Evolutionary conservation across 148 eudicot species (phyloP), one percentile per base, ranked within the genome.

Genomic region (Cornus controversa): DNA sequence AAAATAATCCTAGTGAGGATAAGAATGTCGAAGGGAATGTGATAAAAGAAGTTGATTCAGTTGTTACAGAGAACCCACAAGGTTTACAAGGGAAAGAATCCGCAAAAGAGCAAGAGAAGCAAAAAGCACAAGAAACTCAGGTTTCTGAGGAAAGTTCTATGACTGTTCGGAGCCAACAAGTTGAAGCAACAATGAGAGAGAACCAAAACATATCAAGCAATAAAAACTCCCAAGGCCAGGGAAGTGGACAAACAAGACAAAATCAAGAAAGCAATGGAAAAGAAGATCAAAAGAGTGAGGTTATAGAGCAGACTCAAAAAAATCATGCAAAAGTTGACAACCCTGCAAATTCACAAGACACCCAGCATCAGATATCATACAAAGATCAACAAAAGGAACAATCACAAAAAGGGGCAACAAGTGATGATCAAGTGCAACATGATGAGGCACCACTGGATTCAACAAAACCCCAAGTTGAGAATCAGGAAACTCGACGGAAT

Each of bases 121-220:
- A 40, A 40, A 40, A 40, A 6, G 45, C 45, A 9, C 45, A 40
- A 9, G 45, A 40, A 8, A 40, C 45, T 40, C 45, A 40, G 77
- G 71, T 78, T 8, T 86, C 92, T 8, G 91, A 86, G 80, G 94
- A 86, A 70, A 82, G 88, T 79, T 14, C 83, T 4, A 50, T 80
- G 23, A 81, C 84, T 40, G 45, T 40, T 53, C 90, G 84, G 50
- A 90, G 78, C 31, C 83, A 89, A 42, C 66, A 75, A 67, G 72
- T 75, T 70, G 73, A 78, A 42, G 57, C 69, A 66, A 67, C 57
- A 36, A n/a, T 22, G 0, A 64, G 63, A 8, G 60, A 72, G n/a
- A 78, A 71, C 16, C 60, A 67, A 0, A 57, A 22, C 0, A 26
- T 10, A 31, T 7, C n/a, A 11, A 36, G 14, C 14, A 26, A 14